These are phyloP conservation scores for Heritiera fomes DNA, from an alignment of 345 rosid species.

Conservation along the genomic window DNA sequence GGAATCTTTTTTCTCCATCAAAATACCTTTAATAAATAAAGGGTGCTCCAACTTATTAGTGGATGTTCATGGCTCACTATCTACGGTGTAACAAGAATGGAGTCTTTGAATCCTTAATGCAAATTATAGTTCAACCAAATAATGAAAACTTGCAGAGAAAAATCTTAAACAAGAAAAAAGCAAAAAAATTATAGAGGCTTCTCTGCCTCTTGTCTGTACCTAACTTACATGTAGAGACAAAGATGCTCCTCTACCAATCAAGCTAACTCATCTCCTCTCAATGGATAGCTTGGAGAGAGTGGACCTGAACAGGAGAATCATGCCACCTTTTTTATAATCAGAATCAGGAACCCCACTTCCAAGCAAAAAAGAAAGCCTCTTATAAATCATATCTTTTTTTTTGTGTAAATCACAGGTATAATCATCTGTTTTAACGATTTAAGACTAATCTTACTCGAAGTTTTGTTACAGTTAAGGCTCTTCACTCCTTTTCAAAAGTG, in stretches of 20 bases:
- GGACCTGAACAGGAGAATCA: conserved; percentile 33
- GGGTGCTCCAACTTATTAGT: conserved; percentile 36
- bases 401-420: no score
- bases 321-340: conserved; percentile 38
- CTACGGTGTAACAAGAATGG: conserved; percentile 34
- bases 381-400: conserved; percentile 29
- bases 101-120: conserved; percentile 27
- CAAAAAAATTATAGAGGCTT: conserved; percentile 15
- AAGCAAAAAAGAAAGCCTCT: conserved; percentile 39
- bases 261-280: conserved; percentile 19
- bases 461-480: no score
- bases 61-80: conserved; percentile 46
- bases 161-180: conserved; percentile 16
- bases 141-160: conserved; percentile 21
- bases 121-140: conserved; percentile 19
- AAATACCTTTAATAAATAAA: conserved; percentile 23
- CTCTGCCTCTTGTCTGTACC: conserved; percentile 35
- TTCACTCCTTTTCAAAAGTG: no score
- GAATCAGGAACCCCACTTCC: conserved; percentile 55
- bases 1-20: conserved; percentile 32
- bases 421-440: no score
- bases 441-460: no score
- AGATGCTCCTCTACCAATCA: conserved; percentile 41
- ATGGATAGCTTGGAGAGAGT: conserved; percentile 29
- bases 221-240: conserved; percentile 38